Percentiles rank a stretch among this genome's conserved stretches.
Conservation (phyloP, 2,329 filamentous ascomycete genomes). For the Pseudocercospora vitis region DNA sequence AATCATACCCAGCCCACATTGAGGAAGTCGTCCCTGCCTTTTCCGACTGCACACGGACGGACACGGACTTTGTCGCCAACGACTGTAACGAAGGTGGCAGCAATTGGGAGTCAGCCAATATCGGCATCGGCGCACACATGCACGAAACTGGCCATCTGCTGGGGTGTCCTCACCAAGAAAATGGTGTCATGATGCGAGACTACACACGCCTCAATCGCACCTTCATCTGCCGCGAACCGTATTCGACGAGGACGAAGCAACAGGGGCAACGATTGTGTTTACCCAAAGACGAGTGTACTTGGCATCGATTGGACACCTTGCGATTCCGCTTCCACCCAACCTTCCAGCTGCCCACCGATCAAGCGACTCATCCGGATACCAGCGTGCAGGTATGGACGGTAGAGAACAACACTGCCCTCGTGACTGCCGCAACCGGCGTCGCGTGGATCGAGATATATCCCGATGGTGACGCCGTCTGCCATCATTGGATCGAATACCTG, state of each 20-base stretch:
- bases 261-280: constrained; percentile 72
- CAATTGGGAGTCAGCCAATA: constrained; percentile 92
- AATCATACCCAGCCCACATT: constrained; percentile 84
- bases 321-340: constrained; percentile 88
- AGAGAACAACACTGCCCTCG: constrained; percentile 71
- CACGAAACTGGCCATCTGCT: constrained; percentile 90
- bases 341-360: constrained; percentile 80
- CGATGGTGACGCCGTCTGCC: constrained; percentile 79
- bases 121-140: constrained; percentile 88
- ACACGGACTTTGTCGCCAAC: constrained; percentile 76
- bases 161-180: constrained; percentile 85
- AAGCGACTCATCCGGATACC: constrained; percentile 62
- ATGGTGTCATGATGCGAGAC: constrained; percentile 87
- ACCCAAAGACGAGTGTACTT: constrained; percentile 79
- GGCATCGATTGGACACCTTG: constrained; percentile 86
- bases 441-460: constrained; percentile 80
- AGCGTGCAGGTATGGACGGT: constrained; percentile 85
- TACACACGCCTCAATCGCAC: constrained; percentile 81
- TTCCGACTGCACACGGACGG: constrained; percentile 84
- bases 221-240: constrained; percentile 79
- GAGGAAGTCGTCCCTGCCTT: constrained; percentile 91
- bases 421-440: constrained; percentile 78
- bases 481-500: constrained; percentile 76
- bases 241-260: constrained; percentile 80
- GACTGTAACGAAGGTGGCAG: constrained; percentile 84